These are phyloP conservation scores for Rosellinia necatrix DNA, from an alignment of 2,329 filamentous ascomycete species.

Conservation along the genomic window DNA sequence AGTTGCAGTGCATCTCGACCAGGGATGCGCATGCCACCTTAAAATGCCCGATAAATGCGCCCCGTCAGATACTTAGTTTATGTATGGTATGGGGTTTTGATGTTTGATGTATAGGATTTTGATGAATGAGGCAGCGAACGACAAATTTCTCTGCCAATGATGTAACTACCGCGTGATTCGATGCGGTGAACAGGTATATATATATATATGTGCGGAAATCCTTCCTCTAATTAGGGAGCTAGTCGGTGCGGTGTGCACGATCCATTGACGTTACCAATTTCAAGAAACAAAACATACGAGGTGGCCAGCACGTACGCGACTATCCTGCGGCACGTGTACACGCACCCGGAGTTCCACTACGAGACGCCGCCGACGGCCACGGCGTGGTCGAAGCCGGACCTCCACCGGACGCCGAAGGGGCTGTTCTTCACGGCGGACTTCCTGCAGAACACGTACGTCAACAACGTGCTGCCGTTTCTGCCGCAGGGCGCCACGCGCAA, in stretches of 20 bases:
- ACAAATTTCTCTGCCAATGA: too few species aligned
- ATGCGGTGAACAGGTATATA: too few species aligned
- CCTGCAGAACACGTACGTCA: slow-evolving; percentile 38
- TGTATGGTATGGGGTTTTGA: too few species aligned
- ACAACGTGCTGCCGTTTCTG: slow-evolving; percentile 37
- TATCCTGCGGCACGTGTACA: slow-evolving; percentile 36
- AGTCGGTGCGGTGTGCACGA: neutral
- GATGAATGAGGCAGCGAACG: too few species aligned
- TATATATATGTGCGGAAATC: too few species aligned
- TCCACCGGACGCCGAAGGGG: slow-evolving; percentile 26
- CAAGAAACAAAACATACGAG: slow-evolving; percentile 32
- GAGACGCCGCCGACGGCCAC: slow-evolving; percentile 30
- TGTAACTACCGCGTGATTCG: too few species aligned
- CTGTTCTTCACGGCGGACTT: slow-evolving; percentile 39
- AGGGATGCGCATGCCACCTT: neutral
- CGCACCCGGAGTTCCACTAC: slow-evolving; percentile 35
- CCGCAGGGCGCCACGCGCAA: slow-evolving; percentile 37
- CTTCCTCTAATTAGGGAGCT: too few species aligned
- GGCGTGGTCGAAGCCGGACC: slow-evolving; percentile 33
- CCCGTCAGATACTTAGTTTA: too few species aligned
- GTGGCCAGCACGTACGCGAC: slow-evolving; percentile 32
- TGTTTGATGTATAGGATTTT: too few species aligned
- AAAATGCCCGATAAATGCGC: too few species aligned
- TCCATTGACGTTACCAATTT: neutral
- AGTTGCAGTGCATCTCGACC: neutral